Conservation (phyloP, 2,329 filamentous ascomycete genomes). For the Diaporthe batatas region DNA sequence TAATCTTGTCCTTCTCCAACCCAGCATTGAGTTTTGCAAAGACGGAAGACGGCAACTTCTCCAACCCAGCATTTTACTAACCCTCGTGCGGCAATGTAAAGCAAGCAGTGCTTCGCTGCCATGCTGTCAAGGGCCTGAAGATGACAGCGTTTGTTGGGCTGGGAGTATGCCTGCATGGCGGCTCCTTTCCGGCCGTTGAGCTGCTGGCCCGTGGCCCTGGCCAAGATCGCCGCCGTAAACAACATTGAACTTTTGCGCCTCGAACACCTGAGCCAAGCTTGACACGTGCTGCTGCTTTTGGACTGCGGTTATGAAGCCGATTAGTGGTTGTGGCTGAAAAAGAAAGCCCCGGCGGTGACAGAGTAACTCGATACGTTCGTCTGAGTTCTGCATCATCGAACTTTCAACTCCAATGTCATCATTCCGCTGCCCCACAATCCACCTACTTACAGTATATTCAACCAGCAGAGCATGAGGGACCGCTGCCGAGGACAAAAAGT, state of each 20-base stretch:
- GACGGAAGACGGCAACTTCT: background rate
- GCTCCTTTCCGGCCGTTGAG: constrained; percentile 25
- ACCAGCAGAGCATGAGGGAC: constrained; percentile 4
- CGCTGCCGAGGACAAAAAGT: background rate
- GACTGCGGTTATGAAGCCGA: background rate
- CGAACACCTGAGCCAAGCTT: background rate
- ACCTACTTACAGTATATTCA: constrained; percentile 4
- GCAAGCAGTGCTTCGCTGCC: background rate
- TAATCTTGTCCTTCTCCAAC: background rate
- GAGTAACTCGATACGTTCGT: background rate
- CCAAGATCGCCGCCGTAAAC: constrained; percentile 3
- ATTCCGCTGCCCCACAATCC: constrained; percentile 27
- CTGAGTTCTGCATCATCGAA: constrained; percentile 17
- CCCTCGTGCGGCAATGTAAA: background rate
- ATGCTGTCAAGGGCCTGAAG: background rate
- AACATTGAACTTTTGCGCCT: background rate
- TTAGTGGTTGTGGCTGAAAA: background rate
- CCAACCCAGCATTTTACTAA: background rate
- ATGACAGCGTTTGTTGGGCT: background rate
- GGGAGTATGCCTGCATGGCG: constrained; percentile 15
- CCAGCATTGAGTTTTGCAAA: constrained; percentile 16
- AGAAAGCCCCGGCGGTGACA: constrained; percentile 29
- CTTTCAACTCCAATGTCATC: constrained; percentile 32
- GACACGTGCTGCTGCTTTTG: background rate
- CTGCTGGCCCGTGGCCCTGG: background rate